These are phyloP conservation scores for Phyllosticta paracitricarpa DNA, from an alignment of 2,329 filamentous ascomycete genomes.

Conservation along the genomic window DNA sequence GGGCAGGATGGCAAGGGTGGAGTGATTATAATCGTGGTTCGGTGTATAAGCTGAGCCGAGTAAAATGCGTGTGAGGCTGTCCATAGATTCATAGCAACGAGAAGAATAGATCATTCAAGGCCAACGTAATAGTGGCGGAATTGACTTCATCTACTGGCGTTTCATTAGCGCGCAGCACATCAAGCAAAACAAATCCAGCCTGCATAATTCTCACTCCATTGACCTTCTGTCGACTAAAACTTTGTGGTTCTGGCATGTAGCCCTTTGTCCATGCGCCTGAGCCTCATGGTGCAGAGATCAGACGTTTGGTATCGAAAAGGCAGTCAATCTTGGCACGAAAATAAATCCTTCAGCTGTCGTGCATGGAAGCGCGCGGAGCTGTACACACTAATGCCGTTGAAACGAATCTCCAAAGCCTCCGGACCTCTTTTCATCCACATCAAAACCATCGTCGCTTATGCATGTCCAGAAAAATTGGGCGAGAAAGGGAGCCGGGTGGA, in stretches of 20 bases:
- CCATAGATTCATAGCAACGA: too few species aligned
- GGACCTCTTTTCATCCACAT: not conserved
- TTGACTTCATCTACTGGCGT: too few species aligned
- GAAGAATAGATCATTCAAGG: too few species aligned
- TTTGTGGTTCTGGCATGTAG: conserved; percentile 35
- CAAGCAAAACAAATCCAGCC: too few species aligned
- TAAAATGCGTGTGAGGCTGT: too few species aligned
- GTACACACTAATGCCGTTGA: conserved; percentile 61
- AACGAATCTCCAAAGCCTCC: not conserved
- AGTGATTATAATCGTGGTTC: too few species aligned
- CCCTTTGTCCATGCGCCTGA: conserved; percentile 56
- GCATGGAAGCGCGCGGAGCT: conserved; percentile 51
- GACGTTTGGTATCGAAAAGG: conserved; percentile 58
- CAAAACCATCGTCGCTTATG: not conserved
- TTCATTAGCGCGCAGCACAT: too few species aligned
- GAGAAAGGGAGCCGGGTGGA: not conserved
- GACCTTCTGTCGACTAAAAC: not conserved
- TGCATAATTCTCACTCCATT: not conserved
- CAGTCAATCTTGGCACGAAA: conserved; percentile 53
- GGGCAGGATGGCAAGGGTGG: too few species aligned
- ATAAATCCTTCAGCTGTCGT: conserved; percentile 57
- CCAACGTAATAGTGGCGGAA: too few species aligned
- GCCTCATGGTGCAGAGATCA: conserved; percentile 41
- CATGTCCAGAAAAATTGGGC: not conserved
- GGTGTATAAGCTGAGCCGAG: too few species aligned